Conservation (phyloP, 805 yeast species). For the Ogataea nonfermentans region DNA sequence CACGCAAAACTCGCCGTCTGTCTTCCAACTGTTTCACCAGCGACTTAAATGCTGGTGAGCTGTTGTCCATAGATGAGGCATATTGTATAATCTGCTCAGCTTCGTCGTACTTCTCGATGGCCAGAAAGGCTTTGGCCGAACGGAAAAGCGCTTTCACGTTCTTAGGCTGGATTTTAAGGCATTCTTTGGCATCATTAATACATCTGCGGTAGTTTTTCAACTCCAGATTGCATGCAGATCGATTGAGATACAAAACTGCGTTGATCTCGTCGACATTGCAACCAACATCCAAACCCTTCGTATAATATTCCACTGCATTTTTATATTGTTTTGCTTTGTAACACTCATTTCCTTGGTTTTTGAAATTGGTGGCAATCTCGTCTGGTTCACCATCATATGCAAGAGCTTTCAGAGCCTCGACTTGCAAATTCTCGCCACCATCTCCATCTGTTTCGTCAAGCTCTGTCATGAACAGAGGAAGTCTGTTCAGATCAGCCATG, state of each 20-base stretch:
- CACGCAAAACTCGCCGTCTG: slow-evolving; percentile 24
- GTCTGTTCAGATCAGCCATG: slow-evolving; percentile 69
- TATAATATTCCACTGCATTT: slow-evolving; percentile 76
- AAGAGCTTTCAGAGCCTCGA: slow-evolving; percentile 87
- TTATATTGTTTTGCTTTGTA: slow-evolving; percentile 68
- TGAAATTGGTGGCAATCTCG: slow-evolving; percentile 86
- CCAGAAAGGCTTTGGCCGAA: slow-evolving; percentile 76
- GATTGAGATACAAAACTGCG: slow-evolving; percentile 66
- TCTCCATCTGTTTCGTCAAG: slow-evolving; percentile 74
- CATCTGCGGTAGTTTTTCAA: slow-evolving; percentile 81
- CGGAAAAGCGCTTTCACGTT: slow-evolving; percentile 84
- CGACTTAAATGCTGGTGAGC: slow-evolving; percentile 52
- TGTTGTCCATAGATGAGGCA: slow-evolving; percentile 60
- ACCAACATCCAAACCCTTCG: slow-evolving; percentile 72
- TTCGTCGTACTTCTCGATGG: slow-evolving; percentile 68
- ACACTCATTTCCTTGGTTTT: slow-evolving; percentile 89
- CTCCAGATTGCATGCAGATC: slow-evolving; percentile 91
- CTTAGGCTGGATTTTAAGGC: slow-evolving; percentile 60
- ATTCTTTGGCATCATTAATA: slow-evolving; percentile 79
- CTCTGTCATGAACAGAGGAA: slow-evolving; percentile 94
- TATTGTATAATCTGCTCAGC: slow-evolving; percentile 64
- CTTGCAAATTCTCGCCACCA: slow-evolving; percentile 67
- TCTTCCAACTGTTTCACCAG: slow-evolving; percentile 42
- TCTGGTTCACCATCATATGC: slow-evolving; percentile 96
- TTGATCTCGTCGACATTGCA: slow-evolving; percentile 56